Evolutionary conservation across 768 basidiomycete species (phyloP).

Genomic region (Leccinum uliginosum): DNA sequence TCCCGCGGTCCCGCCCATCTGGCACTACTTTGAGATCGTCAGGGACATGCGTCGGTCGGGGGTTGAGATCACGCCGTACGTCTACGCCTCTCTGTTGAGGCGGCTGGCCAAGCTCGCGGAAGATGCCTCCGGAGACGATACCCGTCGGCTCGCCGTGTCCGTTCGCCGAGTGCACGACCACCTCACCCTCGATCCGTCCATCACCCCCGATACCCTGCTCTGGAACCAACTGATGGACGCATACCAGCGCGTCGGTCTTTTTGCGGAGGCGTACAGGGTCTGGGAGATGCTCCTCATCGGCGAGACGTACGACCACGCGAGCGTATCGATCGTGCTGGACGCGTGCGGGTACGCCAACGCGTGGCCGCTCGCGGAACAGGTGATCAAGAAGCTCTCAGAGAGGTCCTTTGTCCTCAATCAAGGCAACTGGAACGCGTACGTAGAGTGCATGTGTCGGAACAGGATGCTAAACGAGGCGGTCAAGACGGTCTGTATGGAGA

Average conservation of each 20-base stretch:
- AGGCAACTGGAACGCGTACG: slow-evolving; percentile 65
- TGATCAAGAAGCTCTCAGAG: slow-evolving; percentile 49
- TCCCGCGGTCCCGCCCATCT: slow-evolving; percentile 37
- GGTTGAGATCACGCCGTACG: slow-evolving; percentile 47
- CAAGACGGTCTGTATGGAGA: slow-evolving; percentile 58
- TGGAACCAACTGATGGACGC: slow-evolving; percentile 89
- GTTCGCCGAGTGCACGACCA: slow-evolving; percentile 68
- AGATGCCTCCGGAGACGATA: slow-evolving; percentile 21
- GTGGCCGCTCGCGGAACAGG: slow-evolving; percentile 46
- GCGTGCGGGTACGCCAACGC: slow-evolving; percentile 67
- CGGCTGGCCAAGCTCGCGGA: slow-evolving; percentile 46
- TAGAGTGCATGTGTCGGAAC: slow-evolving; percentile 82
- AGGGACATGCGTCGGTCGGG: slow-evolving; percentile 74
- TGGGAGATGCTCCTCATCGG: slow-evolving; percentile 73
- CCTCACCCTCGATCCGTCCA: slow-evolving; percentile 72
- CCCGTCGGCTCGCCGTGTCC: slow-evolving; percentile 38
- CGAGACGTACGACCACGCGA: slow-evolving; percentile 54
- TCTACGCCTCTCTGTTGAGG: slow-evolving; percentile 66
- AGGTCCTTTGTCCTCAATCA: slow-evolving; percentile 51
- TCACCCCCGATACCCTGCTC: slow-evolving; percentile 64
- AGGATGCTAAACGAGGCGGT: slow-evolving; percentile 64
- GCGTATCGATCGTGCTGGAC: slow-evolving; percentile 81
- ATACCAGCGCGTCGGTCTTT: slow-evolving; percentile 75
- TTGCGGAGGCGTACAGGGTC: slow-evolving; percentile 65
- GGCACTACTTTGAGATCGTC: slow-evolving; percentile 70